These are phyloP conservation scores for Biancaea sappan DNA, from an alignment of 306 rosid genomes.

Conservation along the genomic window DNA sequence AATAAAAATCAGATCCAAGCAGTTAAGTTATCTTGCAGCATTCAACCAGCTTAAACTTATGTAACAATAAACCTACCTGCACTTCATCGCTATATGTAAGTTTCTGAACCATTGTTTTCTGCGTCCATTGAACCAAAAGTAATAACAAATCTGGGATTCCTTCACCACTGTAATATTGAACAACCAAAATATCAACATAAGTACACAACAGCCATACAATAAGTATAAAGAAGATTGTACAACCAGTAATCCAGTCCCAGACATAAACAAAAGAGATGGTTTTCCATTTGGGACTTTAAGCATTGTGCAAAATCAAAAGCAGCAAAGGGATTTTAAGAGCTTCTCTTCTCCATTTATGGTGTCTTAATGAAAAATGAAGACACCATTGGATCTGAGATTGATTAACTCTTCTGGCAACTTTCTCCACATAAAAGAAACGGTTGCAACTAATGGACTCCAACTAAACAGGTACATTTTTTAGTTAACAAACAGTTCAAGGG, in stretches of 20 bases:
- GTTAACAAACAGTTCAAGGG: neutral
- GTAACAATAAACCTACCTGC: conserved; percentile 62
- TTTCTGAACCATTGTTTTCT: conserved; percentile 87
- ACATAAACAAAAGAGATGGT: conserved; percentile 1
- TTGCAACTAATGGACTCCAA: conserved; percentile 20
- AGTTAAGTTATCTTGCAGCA: conserved; percentile 32
- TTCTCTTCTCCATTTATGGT: neutral
- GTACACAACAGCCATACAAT: neutral
- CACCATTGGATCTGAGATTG: conserved; percentile 11
- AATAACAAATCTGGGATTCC: conserved; percentile 89
- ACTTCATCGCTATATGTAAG: conserved; percentile 86
- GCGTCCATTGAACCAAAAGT: conserved; percentile 85
- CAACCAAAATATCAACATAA: conserved; percentile 36
- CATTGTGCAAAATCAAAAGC: conserved; percentile 1
- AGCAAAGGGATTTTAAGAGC: neutral
- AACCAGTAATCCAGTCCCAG: neutral
- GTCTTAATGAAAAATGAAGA: conserved; percentile 1
- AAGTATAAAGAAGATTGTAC: neutral
- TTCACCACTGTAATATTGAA: conserved; percentile 74
- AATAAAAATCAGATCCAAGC: conserved; percentile 39
- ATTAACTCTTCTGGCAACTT: neutral
- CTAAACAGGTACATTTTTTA: neutral
- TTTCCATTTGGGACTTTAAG: neutral
- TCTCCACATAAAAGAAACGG: conserved; percentile 26
- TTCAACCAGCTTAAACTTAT: conserved; percentile 27